Evolutionary conservation across 2,329 filamentous ascomycete genomes (phyloP).

Genomic region (Teratosphaeria gauchensis): DNA sequence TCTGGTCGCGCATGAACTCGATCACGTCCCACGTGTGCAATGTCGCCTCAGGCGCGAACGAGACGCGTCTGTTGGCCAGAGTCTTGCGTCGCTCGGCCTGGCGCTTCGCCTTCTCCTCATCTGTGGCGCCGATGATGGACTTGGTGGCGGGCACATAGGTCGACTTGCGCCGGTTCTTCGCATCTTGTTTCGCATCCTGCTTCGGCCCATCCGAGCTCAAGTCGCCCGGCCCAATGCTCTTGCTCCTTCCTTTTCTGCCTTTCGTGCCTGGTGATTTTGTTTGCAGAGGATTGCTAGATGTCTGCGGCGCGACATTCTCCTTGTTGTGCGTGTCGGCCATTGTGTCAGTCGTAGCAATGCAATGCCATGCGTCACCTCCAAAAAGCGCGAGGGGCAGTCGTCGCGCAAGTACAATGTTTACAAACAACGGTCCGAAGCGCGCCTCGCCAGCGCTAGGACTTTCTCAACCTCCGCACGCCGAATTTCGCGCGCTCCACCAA

Average conservation of each 20-base stretch:
- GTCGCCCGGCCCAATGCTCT: constrained; percentile 89
- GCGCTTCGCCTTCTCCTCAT: constrained; percentile 46
- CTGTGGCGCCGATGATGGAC: constrained; percentile 44
- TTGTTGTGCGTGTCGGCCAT: constrained; percentile 20
- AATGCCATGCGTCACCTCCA: background rate
- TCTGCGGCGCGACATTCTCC: constrained; percentile 26
- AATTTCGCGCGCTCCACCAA: background rate
- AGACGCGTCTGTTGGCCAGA: constrained; percentile 74
- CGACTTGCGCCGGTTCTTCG: constrained; percentile 30
- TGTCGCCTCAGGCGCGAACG: constrained; percentile 93
- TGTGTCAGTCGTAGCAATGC: background rate
- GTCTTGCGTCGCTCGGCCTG: constrained; percentile 77
- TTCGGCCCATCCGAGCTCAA: constrained; percentile 55
- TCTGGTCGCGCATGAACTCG: constrained; percentile 80
- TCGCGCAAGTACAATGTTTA: background rate
- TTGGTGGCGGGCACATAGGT: constrained; percentile 43
- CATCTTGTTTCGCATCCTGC: constrained; percentile 15
- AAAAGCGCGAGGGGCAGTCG: background rate
- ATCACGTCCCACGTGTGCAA: constrained; percentile 95
- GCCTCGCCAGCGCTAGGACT: background rate
- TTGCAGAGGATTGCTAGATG: constrained; percentile 22
- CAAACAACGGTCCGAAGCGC: background rate
- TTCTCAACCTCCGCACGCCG: background rate
- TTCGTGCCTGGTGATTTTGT: constrained; percentile 16
- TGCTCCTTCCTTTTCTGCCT: constrained; percentile 70